Evolutionary conservation across 2,329 filamentous ascomycete genomes (phyloP), one percentile per base, ranked within the genome.

Genomic region (Botrytis byssoidea): DNA sequence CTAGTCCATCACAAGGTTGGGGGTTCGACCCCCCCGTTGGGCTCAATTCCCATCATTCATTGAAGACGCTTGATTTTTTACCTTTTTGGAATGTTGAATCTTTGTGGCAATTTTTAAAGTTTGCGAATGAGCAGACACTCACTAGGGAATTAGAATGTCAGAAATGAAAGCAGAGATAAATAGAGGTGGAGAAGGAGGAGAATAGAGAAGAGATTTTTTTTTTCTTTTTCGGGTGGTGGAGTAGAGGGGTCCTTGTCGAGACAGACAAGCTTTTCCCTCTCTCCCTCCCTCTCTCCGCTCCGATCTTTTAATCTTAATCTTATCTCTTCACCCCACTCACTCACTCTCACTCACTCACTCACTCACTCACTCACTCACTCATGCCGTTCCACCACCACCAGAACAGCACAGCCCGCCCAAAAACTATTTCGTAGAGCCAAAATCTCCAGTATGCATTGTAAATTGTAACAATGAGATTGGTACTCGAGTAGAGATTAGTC

Each of bases 11-110:
- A 65, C 61, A 65, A 65, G 61, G 40, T 65, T 65, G 40, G 61
- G 61, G 61, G 40, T 44, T 65, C 40, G 61, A 65, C 25, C 61
- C 61, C 61, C 61, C 61, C 61, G 61, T 73, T 65, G 40, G 40
- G 37, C 61, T 64, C 61, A 64, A 64, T 64, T 29, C 60, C 60
- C 60, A 42, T n/a, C 60, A 16, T 18, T 42, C 20, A 40, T 16
- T 37, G 60, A 42, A 63, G 3, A 42, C 14, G 14, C 42, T 44
- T 64, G 61, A n/a, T 20, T 20, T 42, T n/a, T 64, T 42, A 7
- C 9, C 18, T 29, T 55, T 8, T 18, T 29, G 14, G 7, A 18
- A 6, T 8, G 6, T n/a, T 2, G 12, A n/a, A 5, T 55, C 6
- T 57, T 57, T 29, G 5, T 4, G 6, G 3, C 3, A 57, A 29